A percentile compares a stretch with the other conserved stretches of the same genome.
phyloP scores from a whole-genome alignment of 371 early-diverging fungal species.

The Mucor ambiguus region DNA sequence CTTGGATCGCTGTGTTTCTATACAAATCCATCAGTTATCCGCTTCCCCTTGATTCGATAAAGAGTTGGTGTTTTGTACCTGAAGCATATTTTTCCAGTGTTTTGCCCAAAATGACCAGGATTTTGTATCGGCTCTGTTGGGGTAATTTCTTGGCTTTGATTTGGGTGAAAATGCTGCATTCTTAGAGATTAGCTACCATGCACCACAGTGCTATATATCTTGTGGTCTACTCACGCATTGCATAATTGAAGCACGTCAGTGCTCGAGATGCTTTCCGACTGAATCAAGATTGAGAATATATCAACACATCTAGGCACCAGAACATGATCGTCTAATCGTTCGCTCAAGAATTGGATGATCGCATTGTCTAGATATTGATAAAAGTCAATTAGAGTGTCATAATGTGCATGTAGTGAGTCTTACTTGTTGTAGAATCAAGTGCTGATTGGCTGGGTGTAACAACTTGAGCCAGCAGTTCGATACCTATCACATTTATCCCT shows the following conservation, averaged over 20 bases:
- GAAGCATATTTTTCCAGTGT: conserved; percentile 21
- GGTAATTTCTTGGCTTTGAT: conserved; percentile 22
- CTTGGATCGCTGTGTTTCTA: conserved; percentile 31
- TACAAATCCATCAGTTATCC: background rate
- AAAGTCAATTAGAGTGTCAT: background rate
- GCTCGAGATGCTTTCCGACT: conserved; percentile 12
- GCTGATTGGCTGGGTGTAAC: conserved; percentile 30
- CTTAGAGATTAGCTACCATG: background rate
- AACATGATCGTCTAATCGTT: conserved; percentile 1
- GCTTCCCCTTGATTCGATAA: background rate
- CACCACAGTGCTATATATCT: background rate
- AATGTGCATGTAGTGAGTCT: background rate
- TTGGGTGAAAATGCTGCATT: conserved; percentile 22
- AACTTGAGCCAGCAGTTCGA: conserved; percentile 33
- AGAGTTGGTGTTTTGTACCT: conserved; percentile 13
- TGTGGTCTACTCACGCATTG: conserved; percentile 12
- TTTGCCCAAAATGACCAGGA: conserved; percentile 23
- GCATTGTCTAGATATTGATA: conserved; percentile 11
- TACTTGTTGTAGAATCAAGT: conserved; percentile 28
- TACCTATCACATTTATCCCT: conserved; percentile 18
- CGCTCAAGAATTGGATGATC: conserved; percentile 17
- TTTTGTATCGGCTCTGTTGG: conserved; percentile 29
- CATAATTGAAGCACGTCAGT: conserved; percentile 17
- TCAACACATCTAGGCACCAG: conserved; percentile 18
- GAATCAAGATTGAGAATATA: conserved; percentile 17